A percentile compares a stretch with the other conserved stretches of the same genome.
These are phyloP conservation scores for Astragalus glycyphyllos DNA, from an alignment of 306 rosid species.

Conservation along the genomic window DNA sequence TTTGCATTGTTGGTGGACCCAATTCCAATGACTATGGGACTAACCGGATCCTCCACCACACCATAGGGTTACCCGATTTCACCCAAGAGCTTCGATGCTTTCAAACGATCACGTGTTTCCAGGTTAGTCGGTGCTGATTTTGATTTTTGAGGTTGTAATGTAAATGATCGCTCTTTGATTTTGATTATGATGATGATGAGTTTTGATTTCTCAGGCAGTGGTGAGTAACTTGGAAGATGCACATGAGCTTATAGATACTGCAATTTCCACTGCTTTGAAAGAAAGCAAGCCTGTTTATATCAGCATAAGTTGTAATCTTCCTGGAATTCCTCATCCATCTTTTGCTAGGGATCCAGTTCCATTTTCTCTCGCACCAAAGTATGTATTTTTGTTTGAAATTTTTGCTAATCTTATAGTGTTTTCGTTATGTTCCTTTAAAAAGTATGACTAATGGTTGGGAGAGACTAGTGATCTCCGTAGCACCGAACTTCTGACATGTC, in stretches of 20 bases:
- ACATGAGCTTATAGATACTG: conserved; percentile 83
- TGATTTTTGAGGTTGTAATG: not conserved
- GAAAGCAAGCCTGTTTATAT: conserved; percentile 91
- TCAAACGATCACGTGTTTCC: conserved; percentile 74
- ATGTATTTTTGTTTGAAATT: conserved; percentile 27
- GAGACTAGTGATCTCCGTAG: no score
- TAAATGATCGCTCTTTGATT: conserved; percentile 10
- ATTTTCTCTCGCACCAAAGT: conserved; percentile 73
- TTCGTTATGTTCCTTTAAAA: conserved; percentile 8
- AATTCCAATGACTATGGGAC: conserved; percentile 88
- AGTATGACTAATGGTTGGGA: not conserved
- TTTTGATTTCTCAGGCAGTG: conserved; percentile 61
- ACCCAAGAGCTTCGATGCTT: conserved; percentile 79
- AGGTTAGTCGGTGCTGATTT: conserved; percentile 49
- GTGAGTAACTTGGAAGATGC: conserved; percentile 83
- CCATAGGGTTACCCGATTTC: conserved; percentile 83
- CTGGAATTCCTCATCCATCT: conserved; percentile 75
- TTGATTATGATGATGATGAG: not conserved
- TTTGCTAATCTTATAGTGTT: not conserved
- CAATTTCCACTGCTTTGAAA: conserved; percentile 88
- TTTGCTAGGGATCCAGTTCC: conserved; percentile 87
- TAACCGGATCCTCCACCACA: conserved; percentile 83
- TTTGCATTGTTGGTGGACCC: conserved; percentile 84
- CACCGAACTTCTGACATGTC: no score
- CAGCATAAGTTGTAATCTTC: conserved; percentile 77